These are phyloP conservation scores for Didymella pinodella DNA, from an alignment of 2,329 filamentous ascomycete species.

Conservation along the genomic window DNA sequence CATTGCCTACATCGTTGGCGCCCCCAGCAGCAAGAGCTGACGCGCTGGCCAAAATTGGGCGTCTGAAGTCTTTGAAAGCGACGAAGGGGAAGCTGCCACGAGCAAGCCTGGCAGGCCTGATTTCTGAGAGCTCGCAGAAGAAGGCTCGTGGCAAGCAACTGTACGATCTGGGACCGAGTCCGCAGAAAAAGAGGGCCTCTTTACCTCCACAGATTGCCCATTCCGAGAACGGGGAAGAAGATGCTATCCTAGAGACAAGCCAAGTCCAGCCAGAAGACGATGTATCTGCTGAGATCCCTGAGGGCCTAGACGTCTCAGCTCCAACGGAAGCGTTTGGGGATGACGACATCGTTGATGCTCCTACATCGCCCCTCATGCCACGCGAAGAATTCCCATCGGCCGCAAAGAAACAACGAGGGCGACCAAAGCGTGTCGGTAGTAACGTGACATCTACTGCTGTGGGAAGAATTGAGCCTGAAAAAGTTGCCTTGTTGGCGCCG, in stretches of 20 bases:
- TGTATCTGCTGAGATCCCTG: background rate
- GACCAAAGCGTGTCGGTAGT: background rate
- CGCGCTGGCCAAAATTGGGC: background rate
- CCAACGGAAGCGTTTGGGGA: background rate
- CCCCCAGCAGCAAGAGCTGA: background rate
- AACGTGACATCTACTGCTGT: background rate
- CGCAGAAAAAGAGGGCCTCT: constrained; percentile 7
- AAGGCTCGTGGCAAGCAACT: constrained; percentile 5
- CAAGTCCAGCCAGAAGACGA: constrained; percentile 1
- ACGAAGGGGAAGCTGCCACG: constrained; percentile 2
- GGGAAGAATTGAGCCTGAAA: too few species aligned
- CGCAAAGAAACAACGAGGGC: background rate
- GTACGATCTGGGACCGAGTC: constrained; percentile 11
- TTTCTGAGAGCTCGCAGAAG: background rate
- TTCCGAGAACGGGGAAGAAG: background rate
- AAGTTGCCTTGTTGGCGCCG: background rate
- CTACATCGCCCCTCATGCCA: background rate
- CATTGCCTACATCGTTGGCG: constrained; percentile 16
- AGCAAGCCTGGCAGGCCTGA: background rate
- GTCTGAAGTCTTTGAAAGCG: background rate
- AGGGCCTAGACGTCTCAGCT: background rate
- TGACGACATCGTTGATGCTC: background rate
- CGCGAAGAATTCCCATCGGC: background rate
- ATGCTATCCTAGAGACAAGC: constrained; percentile 6
- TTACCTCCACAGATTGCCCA: constrained; percentile 2